Base-by-base conservation (phyloP, 2,329 filamentous ascomycete genomes). In the Botryotinia globosa region DNA sequence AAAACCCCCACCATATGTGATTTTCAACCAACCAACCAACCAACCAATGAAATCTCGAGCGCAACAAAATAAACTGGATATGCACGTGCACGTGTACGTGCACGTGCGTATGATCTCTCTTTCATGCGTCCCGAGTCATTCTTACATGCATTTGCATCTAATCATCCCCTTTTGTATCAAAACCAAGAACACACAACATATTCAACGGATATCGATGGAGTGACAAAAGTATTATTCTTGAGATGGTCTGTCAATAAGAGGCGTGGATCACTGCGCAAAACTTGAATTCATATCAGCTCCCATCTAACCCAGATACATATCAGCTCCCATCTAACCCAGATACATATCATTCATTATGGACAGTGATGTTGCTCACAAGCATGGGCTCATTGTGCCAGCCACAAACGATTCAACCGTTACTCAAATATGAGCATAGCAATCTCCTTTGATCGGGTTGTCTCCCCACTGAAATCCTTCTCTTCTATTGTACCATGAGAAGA, bases 111-210 rank as follows among this genome's bases (percentile, higher is more conserved):
- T 12, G 48, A 54, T 54, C 48, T 54, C 59, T 62, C 59, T 16
- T 18, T 62, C 59, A 42, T 62, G 59, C 59, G 34, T 62, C n/a
- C n/a, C n/a, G n/a, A n/a, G n/a, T n/a, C 37, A 63, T 63, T 63
- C 37, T 29, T 37, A 44, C 61, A 42, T 63, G 59, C 59, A 61
- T 61, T 61, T 37, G 18, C 59, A 42, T 62, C 16, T 9, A 29
- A 18, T 4, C 34, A 39, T 39, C 29, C 56, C 25, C 1, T 39
- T 44, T 29, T 4, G 16, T 63, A 39, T n/a, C 59, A 62, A 10
- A 59, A 37, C 39, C 34, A 12, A 25, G 7, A 39, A 9, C 14
- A n/a, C 42, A 25, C 25, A 42, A 20, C 37, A 42, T 20, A 2
- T 14, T 16, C 12, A 25, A 39, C 37, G 7, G 14, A 29, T 32